phyloP scores from a whole-genome alignment of 139 green algal species.

The Haematococcus lacustris region DNA sequence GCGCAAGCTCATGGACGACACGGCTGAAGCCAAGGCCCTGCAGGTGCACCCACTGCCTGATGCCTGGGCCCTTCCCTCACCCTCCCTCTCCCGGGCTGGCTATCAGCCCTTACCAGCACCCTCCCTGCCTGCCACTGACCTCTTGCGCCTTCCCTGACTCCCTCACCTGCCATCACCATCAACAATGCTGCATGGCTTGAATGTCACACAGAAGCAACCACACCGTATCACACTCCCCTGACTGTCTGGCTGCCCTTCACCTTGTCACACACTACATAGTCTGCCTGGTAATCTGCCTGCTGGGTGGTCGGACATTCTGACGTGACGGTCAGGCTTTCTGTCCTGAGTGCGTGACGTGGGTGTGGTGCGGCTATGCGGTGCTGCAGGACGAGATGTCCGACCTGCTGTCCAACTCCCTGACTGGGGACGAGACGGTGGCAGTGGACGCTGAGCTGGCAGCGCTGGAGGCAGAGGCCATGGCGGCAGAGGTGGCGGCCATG shows the following conservation, averaged over 20 bases:
- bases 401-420: conserved; percentile 2
- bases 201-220: too few species aligned
- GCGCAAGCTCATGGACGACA: conserved; percentile 68
- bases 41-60: conserved; percentile 26
- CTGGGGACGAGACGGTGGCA: conserved; percentile 24
- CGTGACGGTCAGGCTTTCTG: background rate
- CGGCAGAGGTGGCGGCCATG: conserved; percentile 17
- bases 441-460: conserved; percentile 35
- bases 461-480: conserved; percentile 34
- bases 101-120: too few species aligned
- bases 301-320: background rate
- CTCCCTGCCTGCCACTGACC: too few species aligned
- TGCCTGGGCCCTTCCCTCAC: background rate
- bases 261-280: background rate
- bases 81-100: background rate
- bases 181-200: too few species aligned
- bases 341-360: background rate
- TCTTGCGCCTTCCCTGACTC: too few species aligned
- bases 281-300: background rate
- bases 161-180: too few species aligned
- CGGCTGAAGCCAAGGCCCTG: conserved; percentile 69
- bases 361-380: background rate
- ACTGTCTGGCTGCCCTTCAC: background rate
- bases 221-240: background rate
- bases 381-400: conserved; percentile 5